Evolutionary conservation across 2,329 filamentous ascomycete genomes (phyloP).

Genomic region (Coniochaeta hoffmannii): DNA sequence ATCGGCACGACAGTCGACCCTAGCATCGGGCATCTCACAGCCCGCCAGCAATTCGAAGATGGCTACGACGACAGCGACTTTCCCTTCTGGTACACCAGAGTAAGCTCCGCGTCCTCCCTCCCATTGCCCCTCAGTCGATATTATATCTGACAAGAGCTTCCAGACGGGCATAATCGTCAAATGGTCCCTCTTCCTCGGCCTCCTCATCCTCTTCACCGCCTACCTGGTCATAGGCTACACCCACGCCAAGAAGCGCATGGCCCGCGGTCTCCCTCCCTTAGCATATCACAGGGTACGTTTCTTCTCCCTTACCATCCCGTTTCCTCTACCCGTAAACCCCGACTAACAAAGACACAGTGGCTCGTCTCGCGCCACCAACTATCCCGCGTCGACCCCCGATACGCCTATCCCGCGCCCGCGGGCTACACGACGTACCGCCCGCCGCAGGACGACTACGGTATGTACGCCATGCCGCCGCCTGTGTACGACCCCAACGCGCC

Average conservation of each 20-base stretch:
- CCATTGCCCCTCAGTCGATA: neutral
- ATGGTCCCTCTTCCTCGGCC: conserved; percentile 59
- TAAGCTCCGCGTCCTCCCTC: conserved; percentile 11
- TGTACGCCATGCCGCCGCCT: conserved; percentile 47
- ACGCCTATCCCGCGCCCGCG: conserved; percentile 30
- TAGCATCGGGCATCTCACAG: neutral
- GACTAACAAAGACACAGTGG: conserved; percentile 30
- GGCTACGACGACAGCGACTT: conserved; percentile 16
- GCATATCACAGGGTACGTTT: conserved; percentile 59
- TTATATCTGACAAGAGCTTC: neutral
- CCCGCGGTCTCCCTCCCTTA: conserved; percentile 57
- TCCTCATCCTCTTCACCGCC: conserved; percentile 50
- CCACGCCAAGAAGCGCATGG: conserved; percentile 61
- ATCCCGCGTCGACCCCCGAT: conserved; percentile 40
- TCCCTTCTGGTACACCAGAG: conserved; percentile 32
- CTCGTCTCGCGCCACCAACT: conserved; percentile 40
- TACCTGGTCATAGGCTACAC: conserved; percentile 63
- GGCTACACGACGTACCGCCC: conserved; percentile 32
- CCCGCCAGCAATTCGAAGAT: neutral
- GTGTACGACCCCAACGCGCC: conserved; percentile 48
- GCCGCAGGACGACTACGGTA: conserved; percentile 27
- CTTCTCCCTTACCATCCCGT: neutral
- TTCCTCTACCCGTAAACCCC: neutral
- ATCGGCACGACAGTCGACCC: neutral
- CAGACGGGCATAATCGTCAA: conserved; percentile 60